A percentile compares a stretch with the other conserved stretches of the same genome.
Evolutionary conservation across 1,284 basidiomycete species (phyloP).

Genomic region (Inonotus hispidus): DNA sequence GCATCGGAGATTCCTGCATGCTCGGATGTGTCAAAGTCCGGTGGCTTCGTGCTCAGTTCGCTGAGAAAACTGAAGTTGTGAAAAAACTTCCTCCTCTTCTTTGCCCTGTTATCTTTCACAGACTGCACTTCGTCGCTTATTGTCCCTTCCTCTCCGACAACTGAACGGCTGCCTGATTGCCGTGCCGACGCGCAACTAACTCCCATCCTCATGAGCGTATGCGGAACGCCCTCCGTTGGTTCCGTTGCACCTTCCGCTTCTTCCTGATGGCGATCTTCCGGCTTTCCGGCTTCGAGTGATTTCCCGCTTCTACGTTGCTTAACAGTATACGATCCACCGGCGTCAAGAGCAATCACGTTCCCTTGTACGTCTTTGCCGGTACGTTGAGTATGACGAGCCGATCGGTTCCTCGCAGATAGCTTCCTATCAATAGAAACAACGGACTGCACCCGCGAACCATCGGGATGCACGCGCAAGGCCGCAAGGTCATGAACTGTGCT

Average conservation of each 20-base stretch:
- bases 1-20: not conserved
- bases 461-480: constrained; percentile 51
- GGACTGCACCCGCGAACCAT: constrained; percentile 53
- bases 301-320: constrained; percentile 16
- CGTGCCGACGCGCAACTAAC: not conserved
- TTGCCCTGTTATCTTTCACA: constrained; percentile 28
- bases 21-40: constrained; percentile 15
- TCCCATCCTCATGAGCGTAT: constrained; percentile 19
- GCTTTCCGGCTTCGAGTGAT: constrained; percentile 17
- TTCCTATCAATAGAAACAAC: no score
- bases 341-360: constrained; percentile 42
- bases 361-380: constrained; percentile 36
- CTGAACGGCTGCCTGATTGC: not conserved
- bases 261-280: constrained; percentile 25
- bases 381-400: constrained; percentile 24
- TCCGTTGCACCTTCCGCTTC: constrained; percentile 19
- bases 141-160: constrained; percentile 6
- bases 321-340: constrained; percentile 31
- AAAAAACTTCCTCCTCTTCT: constrained; percentile 34
- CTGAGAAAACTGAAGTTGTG: constrained; percentile 36
- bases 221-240: constrained; percentile 22
- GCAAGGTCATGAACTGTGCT: constrained; percentile 57
- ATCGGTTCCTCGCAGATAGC: not conserved
- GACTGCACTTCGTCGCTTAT: constrained; percentile 3
- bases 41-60: constrained; percentile 1